Base-by-base conservation (phyloP, 1,284 basidiomycete genomes). In the Sparassis latifolia region DNA sequence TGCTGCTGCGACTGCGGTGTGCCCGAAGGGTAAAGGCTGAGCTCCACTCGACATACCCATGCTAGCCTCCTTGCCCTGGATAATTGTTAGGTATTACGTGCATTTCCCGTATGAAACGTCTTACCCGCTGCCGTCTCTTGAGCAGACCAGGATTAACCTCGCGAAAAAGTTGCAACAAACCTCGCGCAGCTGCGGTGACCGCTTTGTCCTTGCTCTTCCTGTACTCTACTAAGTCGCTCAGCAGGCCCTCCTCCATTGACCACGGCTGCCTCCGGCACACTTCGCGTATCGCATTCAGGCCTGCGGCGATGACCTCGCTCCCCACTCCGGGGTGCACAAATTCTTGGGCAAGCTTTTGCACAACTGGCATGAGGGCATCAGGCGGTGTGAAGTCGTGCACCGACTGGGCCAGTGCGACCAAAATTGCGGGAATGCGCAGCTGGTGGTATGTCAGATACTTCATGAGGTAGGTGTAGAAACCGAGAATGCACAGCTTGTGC, bases 251-350 rank as follows among this genome's bases (percentile, higher is more conserved):
- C 54, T 92, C 89, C 89, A 99, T 98, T 49, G 89, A 86, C 92
- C 93, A 96, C 4, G 96, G 93, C 66, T 99, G 97, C 33, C 96
- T 71, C 39, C 88, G 72, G 65, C 92, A 97, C 30, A 99, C 85
- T 69, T 99, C 96, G 38, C 94, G 79, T 44, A 99, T 92, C 27
- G 92, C 82, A 66, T 99, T 99, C 61, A 99, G 75, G 37, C 97
- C 97, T 0, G 96, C 97, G 0, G 95, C 87, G 51, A 98, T 90
- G 60, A 99, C 94, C 68, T 99, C 95, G 55, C 86, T 80, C 2
- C 92, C 92, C 3, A 99, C 97, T 54, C 97, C 97, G 0, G 96
- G 96, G 68, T 99, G 96, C 2, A 99, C 90, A 61, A 99, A 99
- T 63, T 97, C 93, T 61, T 91, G 85, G 0, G 95, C 92, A 49